A percentile compares a stretch with the other conserved stretches of the same genome.
Evolutionary conservation across 805 yeast genomes (phyloP).

Genomic region (Scheffersomyces coipomensis): DNA sequence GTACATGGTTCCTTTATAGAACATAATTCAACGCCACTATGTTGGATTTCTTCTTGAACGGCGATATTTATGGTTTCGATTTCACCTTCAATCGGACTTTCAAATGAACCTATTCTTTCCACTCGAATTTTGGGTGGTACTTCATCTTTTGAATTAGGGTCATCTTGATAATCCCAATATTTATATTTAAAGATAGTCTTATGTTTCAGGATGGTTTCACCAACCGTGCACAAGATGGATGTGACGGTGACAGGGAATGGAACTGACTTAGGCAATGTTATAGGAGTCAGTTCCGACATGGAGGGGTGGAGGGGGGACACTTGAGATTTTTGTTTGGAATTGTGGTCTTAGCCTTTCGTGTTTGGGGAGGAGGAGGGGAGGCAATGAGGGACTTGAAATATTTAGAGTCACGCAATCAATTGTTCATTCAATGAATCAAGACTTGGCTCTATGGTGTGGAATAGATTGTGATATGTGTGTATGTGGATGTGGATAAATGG

Average conservation of each 20-base stretch:
- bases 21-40: constrained; percentile 44
- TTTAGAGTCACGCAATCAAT: too few species aligned
- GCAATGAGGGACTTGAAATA: too few species aligned
- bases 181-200: constrained; percentile 57
- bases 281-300: constrained; percentile 43
- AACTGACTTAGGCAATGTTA: constrained; percentile 58
- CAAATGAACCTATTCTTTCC: constrained; percentile 74
- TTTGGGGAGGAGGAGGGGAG: too few species aligned
- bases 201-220: constrained; percentile 50
- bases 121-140: constrained; percentile 49
- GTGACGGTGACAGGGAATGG: constrained; percentile 69
- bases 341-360: too few species aligned
- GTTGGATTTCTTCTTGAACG: constrained; percentile 61
- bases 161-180: constrained; percentile 65
- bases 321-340: too few species aligned
- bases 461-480: too few species aligned
- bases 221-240: constrained; percentile 43
- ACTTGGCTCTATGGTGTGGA: too few species aligned
- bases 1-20: constrained; percentile 78
- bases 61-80: constrained; percentile 50
- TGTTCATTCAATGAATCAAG: too few species aligned
- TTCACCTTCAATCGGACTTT: constrained; percentile 78
- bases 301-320: too few species aligned
- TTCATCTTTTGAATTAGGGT: constrained; percentile 46
- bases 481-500: too few species aligned